Conservation (phyloP, 139 green algal species). For the Prasinococcaceae sp. region DNA sequence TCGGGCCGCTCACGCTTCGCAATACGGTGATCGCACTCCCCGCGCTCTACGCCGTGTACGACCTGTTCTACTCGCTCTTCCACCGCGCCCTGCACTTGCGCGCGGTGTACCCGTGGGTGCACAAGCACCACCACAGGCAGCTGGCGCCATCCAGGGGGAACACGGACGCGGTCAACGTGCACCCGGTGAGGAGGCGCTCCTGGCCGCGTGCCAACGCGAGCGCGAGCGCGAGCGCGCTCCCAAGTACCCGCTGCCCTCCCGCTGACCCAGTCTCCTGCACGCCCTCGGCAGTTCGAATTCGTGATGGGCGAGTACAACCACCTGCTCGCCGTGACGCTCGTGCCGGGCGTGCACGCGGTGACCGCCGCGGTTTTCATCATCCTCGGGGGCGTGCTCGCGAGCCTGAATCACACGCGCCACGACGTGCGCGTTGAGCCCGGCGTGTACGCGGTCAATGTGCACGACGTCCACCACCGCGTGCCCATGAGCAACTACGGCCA, state of each 20-base stretch:
- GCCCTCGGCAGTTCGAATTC: constrained; percentile 1
- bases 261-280: too few relatives aligned
- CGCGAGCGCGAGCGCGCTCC: too few relatives aligned
- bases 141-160: background rate
- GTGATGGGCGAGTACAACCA: constrained; percentile 6
- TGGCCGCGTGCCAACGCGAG: too few relatives aligned
- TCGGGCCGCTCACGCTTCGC: too few relatives aligned
- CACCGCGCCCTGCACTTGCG: too few relatives aligned
- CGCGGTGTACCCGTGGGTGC: too few relatives aligned
- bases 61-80: too few relatives aligned
- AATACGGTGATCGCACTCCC: too few relatives aligned
- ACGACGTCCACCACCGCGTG: constrained; percentile 2
- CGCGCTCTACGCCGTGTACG: too few relatives aligned
- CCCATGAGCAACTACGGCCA: constrained; percentile 1
- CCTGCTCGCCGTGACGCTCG: background rate
- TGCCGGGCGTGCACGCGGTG: background rate
- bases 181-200: too few relatives aligned
- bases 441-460: background rate
- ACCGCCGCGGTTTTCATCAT: background rate
- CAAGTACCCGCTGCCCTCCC: too few relatives aligned
- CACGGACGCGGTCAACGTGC: constrained; percentile 4
- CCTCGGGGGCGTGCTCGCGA: background rate
- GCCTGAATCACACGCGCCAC: constrained; percentile 1
- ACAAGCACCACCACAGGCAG: too few relatives aligned
- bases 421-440: background rate